Conservation (phyloP, 2,329 filamentous ascomycete species). For the Grosmannia clavigera region DNA sequence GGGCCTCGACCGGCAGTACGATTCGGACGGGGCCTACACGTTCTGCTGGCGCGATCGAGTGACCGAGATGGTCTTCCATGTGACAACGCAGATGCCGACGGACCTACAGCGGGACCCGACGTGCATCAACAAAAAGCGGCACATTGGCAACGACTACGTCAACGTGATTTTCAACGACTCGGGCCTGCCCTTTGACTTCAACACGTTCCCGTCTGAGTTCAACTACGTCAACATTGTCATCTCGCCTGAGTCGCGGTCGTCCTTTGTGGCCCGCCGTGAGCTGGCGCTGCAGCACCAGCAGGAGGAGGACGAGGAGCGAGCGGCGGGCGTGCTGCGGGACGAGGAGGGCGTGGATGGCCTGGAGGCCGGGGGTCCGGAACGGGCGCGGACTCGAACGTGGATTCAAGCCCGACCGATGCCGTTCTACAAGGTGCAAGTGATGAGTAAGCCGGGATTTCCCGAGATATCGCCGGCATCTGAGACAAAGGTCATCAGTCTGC, state of each 20-base stretch:
- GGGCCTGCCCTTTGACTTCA: slow-evolving; percentile 74
- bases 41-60: slow-evolving; percentile 93
- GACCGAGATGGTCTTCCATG: slow-evolving; percentile 90
- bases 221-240: slow-evolving; percentile 97
- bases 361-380: neutral
- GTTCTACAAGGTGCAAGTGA: slow-evolving; percentile 83
- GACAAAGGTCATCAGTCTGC: slow-evolving; percentile 76
- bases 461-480: slow-evolving; percentile 83
- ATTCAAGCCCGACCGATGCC: slow-evolving; percentile 15
- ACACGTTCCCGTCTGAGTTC: slow-evolving; percentile 89
- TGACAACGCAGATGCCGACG: slow-evolving; percentile 96
- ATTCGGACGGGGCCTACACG: slow-evolving; percentile 74
- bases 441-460: slow-evolving; percentile 80
- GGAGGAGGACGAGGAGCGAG: slow-evolving; percentile 8
- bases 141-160: slow-evolving; percentile 95
- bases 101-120: slow-evolving; percentile 62
- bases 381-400: neutral
- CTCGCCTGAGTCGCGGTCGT: slow-evolving; percentile 68
- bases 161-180: slow-evolving; percentile 98
- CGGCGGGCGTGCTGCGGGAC: neutral
- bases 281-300: slow-evolving; percentile 16
- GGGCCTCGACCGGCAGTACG: slow-evolving; percentile 66
- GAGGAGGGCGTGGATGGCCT: neutral
- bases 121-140: slow-evolving; percentile 77
- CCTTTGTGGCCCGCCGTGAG: slow-evolving; percentile 55